Base-by-base conservation (phyloP, 148 eudicot species). In the Suaeda aralocaspica region DNA sequence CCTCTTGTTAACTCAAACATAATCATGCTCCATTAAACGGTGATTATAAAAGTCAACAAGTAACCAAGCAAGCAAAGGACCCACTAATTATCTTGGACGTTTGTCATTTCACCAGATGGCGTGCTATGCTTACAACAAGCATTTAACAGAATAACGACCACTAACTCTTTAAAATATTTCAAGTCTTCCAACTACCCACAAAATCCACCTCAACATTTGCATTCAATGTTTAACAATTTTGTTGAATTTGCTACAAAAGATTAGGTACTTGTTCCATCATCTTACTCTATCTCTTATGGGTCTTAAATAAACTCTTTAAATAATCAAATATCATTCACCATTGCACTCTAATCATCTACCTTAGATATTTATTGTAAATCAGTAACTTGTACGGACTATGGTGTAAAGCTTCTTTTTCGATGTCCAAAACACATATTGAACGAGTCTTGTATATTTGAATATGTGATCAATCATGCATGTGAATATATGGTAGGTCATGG, bases 161-260 rank as follows among this genome's bases (percentile, higher is more conserved):
- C 50, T 72, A 50, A 39, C 73, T 44, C 25, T 49, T 41, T 60
- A 16, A 6, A 39, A 41, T 24, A 28, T 14, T 42, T 28, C 29
- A 42, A 56, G 31, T 21, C 48, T 21, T 44, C 31, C 74, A 64
- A 66, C 70, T 65, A 45, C 62, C 64, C 64, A 39, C 34, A 63
- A n/a, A n/a, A 41, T 59, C 29, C 50, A 36, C 72, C 22, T 39
- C 68, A 71, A 9, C 74, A 5, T 30, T 22, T 63, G 29, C 62
- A 72, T 72, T 72, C 25, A 50, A 51, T 51, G 4, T 2, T 53
- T n/a, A 11, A 21, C 22, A 22, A 25, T 52, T 52, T 45, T 61
- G 75, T 64, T 72, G 75, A 64, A 64, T 63, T 36, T 64, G 59
- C 11, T 36, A 2, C 39, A 26, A 16, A 26, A 16, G 41, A 25